phyloP scores from a whole-genome alignment of 345 rosid species.

The Laguncularia racemosa region DNA sequence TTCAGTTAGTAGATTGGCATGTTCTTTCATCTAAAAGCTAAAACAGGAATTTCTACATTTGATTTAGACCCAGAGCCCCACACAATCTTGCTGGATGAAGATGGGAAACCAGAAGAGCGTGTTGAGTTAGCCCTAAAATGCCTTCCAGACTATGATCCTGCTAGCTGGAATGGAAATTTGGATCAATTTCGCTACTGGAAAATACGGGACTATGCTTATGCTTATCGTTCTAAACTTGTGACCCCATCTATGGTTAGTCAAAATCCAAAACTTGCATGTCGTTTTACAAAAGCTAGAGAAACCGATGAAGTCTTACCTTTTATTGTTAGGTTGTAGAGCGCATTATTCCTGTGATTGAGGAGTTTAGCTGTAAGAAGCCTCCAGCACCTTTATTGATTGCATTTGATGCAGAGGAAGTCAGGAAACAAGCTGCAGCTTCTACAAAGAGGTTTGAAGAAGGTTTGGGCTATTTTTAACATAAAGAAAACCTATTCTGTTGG shows the following conservation, averaged over 20 bases:
- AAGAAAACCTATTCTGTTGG: background rate
- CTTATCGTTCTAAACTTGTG: conserved; percentile 63
- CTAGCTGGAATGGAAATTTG: conserved; percentile 28
- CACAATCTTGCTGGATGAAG: conserved; percentile 40
- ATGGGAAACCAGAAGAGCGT: conserved; percentile 55
- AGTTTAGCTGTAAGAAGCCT: conserved; percentile 45
- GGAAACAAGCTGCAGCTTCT: conserved; percentile 78
- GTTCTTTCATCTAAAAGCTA: too few relatives aligned
- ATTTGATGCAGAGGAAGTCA: conserved; percentile 51
- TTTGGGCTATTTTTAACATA: conserved; percentile 11
- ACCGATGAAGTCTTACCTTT: conserved; percentile 6
- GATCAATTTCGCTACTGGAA: conserved; percentile 62
- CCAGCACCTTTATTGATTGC: conserved; percentile 55
- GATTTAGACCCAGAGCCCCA: conserved; percentile 51
- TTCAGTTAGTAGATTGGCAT: too few relatives aligned
- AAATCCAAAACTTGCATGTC: background rate
- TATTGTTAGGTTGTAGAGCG: conserved; percentile 56
- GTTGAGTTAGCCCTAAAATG: conserved; percentile 59
- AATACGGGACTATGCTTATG: conserved; percentile 81
- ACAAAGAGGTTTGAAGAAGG: conserved; percentile 78
- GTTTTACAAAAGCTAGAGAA: background rate
- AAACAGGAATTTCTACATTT: background rate
- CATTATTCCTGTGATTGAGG: conserved; percentile 46
- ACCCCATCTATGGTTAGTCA: conserved; percentile 61
- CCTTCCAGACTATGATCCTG: conserved; percentile 58